phyloP scores from a whole-genome alignment of 1,284 basidiomycete species.

The Austroboletus rostrupii region DNA sequence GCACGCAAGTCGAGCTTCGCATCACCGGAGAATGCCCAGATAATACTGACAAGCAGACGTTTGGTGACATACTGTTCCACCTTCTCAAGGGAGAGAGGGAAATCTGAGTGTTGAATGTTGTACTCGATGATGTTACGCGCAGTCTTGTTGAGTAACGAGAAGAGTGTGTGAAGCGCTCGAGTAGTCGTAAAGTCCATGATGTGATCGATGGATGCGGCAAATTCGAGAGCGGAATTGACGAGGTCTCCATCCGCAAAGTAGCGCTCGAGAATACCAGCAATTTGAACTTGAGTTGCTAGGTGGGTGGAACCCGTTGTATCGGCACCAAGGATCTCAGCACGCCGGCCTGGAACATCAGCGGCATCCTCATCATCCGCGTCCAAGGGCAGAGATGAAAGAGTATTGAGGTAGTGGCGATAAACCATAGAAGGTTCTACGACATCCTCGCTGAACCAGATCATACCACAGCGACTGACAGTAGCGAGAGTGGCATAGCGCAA shows the following conservation, averaged over 20 bases:
- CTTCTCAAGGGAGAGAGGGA: slow-evolving; percentile 81
- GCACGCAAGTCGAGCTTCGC: slow-evolving; percentile 87
- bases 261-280: slow-evolving; percentile 74
- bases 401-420: slow-evolving; percentile 84
- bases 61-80: slow-evolving; percentile 90
- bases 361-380: slow-evolving; percentile 89
- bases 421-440: slow-evolving; percentile 91
- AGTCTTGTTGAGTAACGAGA: slow-evolving; percentile 96
- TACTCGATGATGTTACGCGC: slow-evolving; percentile 93
- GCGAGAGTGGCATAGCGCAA: slow-evolving; percentile 96
- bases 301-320: slow-evolving; percentile 59
- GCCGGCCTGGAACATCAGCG: slow-evolving; percentile 57
- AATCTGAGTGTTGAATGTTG: slow-evolving; percentile 92
- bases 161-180: slow-evolving; percentile 91
- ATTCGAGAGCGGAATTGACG: slow-evolving; percentile 74
- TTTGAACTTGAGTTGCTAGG: slow-evolving; percentile 76
- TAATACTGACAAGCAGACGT: slow-evolving; percentile 86
- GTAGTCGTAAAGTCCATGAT: slow-evolving; percentile 98
- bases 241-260: slow-evolving; percentile 85
- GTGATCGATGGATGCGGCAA: slow-evolving; percentile 83
- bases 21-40: slow-evolving; percentile 99
- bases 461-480: slow-evolving; percentile 99
- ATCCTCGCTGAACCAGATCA: slow-evolving; percentile 99
- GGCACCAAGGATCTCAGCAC: slow-evolving; percentile 46
- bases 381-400: slow-evolving; percentile 73